A percentile compares a stretch with the other conserved stretches of the same genome.
Evolutionary conservation across 805 yeast genomes (phyloP).

Genomic region (Yarrowia sp.): DNA sequence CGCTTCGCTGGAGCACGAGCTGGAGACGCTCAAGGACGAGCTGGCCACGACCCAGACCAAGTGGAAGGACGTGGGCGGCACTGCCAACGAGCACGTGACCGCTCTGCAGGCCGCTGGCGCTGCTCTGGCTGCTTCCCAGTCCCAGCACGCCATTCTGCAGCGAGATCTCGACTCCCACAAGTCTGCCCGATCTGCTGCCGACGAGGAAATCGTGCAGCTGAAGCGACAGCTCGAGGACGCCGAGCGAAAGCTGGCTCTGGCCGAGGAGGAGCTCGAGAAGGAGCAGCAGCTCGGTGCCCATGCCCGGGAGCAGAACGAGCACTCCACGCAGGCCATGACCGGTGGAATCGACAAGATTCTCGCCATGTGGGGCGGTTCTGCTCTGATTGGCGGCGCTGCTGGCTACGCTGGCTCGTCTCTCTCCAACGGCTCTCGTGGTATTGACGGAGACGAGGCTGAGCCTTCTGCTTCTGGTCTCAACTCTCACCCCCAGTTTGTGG

Average conservation of each 20-base stretch:
- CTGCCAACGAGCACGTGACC: constrained; percentile 43
- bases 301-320: constrained; percentile 42
- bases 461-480: constrained; percentile 26
- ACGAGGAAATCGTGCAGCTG: constrained; percentile 41
- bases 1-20: constrained; percentile 44
- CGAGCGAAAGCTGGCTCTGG: constrained; percentile 38
- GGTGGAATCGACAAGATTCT: constrained; percentile 44
- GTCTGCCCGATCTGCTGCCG: constrained; percentile 40
- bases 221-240: constrained; percentile 40
- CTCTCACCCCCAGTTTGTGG: constrained; percentile 39
- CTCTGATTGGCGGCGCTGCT: constrained; percentile 38
- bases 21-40: constrained; percentile 43
- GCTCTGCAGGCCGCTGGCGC: constrained; percentile 45
- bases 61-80: constrained; percentile 42
- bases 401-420: constrained; percentile 21
- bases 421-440: constrained; percentile 32
- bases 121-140: constrained; percentile 45
- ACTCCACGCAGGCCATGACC: constrained; percentile 43
- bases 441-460: constrained; percentile 29
- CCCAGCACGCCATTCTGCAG: constrained; percentile 40
- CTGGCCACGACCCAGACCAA: constrained; percentile 41
- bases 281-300: constrained; percentile 41
- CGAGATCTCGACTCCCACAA: constrained; percentile 43
- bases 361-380: constrained; percentile 45
- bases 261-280: constrained; percentile 43